Base-by-base conservation (phyloP, 1,284 basidiomycete genomes). In the Austroboletus novae-zelandiae region DNA sequence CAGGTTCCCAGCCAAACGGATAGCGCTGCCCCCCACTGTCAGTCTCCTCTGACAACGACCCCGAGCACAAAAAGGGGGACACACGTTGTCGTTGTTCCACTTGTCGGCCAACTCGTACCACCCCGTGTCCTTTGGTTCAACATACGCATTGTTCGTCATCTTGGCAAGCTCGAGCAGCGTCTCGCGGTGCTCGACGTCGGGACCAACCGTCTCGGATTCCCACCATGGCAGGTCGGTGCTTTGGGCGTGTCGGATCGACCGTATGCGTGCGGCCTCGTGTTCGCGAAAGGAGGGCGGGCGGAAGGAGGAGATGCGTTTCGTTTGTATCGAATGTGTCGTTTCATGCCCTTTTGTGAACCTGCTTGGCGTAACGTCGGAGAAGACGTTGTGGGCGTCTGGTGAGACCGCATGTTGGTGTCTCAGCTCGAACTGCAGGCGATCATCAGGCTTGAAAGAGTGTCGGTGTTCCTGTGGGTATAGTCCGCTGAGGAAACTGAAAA, bases 111-210 rank as follows among this genome's bases (percentile, higher is more conserved):
- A 65, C 39, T 90, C 83, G 67, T 91, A 95, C 94, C 94, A 98
- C 9, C 72, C 80, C 3, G 70, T 58, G 49, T 85, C 81, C 15
- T 75, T 75, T 0, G 78, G 79, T 9, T 74, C 66, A 9, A 86
- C 69, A 71, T 98, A 98, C 31, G 97, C 94, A 64, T 97, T 92
- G 59, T 85, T 89, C 27, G 92, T 83, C 91, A 99, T 98, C 78
- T 94, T 97, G 18, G 94, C 96, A 36, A 99, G 78, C 27, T 83
- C 74, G 13, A 91, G 75, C 20, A 99, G 71, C 1, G 92, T 91
- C 55, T 87, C 80, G 15, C 92, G 78, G 55, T 83, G 83, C 43
- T 85, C 81, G 14, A 91, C 77, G 65, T 98, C 82, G n/a, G 88
- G 89, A 0, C 72, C 83, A 5, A 69, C 30, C 4, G 86, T 67